Base-by-base conservation (phyloP, 768 basidiomycete species). In the Tulasnella sp. region DNA sequence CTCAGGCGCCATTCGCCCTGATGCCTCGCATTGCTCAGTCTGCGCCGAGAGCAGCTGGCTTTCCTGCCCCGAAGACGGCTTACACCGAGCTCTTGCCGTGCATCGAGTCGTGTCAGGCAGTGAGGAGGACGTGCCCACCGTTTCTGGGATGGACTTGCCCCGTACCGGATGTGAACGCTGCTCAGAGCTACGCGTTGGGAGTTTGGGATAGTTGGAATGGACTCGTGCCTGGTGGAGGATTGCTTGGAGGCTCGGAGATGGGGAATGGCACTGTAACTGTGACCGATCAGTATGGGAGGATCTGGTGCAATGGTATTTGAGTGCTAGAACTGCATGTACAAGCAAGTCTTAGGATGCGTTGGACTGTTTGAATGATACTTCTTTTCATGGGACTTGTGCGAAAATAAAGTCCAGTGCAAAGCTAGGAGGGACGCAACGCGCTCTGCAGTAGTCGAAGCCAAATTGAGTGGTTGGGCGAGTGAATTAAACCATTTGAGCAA, bases 21-120 rank as follows among this genome's bases (percentile, higher is more conserved):
- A 62, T 34, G 16, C 22, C 72, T 8, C 64, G 36, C 6, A 14
- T 14, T 7, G 64, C 64, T 2, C 66, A 68, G 6, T 67, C 64
- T n/a, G 16, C 64, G 11, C 72, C 19, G 83, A 83, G 1, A 75
- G 84, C 47, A 84, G 88, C 0, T 88, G 89, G 26, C 81, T 89
- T 35, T 52, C 84, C 87, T n/a, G 69, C 82, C 14, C 79, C 84
- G 75, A 75, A 77, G 1, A 79, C 77, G 22, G 69, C 81, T 1
- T 92, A 91, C 80, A 81, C 79, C n/a, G 83, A 85, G 77, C 80
- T 95, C 17, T 81, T 91, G 39, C 92, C 94, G 2, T 94, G 92
- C 77, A 80, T 92, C 11, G 94, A 93, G 80, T 86, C 85, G 36
- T 95, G 94, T 80, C 84, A 86, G 19, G 83, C 85, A 0, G 87